Conservation (phyloP, 495 filamentous ascomycete species). For the Talaromyces borbonicus region DNA sequence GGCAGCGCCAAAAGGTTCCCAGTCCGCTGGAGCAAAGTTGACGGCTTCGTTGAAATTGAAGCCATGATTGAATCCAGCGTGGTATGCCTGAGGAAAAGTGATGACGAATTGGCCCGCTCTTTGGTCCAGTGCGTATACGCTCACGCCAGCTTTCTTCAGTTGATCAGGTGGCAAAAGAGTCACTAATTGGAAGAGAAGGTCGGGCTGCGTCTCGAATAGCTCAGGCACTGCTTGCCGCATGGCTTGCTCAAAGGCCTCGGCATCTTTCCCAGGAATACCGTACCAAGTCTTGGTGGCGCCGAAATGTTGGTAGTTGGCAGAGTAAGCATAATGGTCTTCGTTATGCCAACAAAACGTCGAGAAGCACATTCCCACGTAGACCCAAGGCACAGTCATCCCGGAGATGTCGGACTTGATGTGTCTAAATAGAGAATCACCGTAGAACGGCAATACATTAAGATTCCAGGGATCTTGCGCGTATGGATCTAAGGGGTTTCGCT, state of each 20-base stretch:
- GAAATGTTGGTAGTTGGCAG: slow-evolving; percentile 97
- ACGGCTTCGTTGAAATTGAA: slow-evolving; percentile 99
- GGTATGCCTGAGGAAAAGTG: slow-evolving; percentile 87
- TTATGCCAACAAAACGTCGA: slow-evolving; percentile 99
- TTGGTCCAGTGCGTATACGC: slow-evolving; percentile 88
- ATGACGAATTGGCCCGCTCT: slow-evolving; percentile 93
- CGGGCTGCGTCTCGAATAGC: slow-evolving; percentile 92
- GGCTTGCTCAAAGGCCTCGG: slow-evolving; percentile 86
- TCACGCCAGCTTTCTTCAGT: slow-evolving; percentile 86
- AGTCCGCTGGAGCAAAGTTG: slow-evolving; percentile 94
- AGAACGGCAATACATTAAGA: slow-evolving; percentile 82
- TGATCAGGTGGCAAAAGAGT: slow-evolving; percentile 90
- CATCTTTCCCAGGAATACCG: slow-evolving; percentile 88
- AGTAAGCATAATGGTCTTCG: slow-evolving; percentile 97
- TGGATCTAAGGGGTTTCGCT: slow-evolving; percentile 75
- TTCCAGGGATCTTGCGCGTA: slow-evolving; percentile 94
- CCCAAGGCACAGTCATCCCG: slow-evolving; percentile 99
- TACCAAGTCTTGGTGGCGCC: slow-evolving; percentile 99
- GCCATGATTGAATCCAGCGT: slow-evolving; percentile 88
- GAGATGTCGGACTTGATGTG: slow-evolving; percentile 98
- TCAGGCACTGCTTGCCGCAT: slow-evolving; percentile 95
- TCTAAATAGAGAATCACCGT: slow-evolving; percentile 85
- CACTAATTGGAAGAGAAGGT: slow-evolving; percentile 93
- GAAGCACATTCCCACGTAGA: slow-evolving; percentile 99
- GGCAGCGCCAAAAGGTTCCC: slow-evolving; percentile 85